Evolutionary conservation across 345 rosid genomes (phyloP).

Genomic region (Gynandropsis gynandra): DNA sequence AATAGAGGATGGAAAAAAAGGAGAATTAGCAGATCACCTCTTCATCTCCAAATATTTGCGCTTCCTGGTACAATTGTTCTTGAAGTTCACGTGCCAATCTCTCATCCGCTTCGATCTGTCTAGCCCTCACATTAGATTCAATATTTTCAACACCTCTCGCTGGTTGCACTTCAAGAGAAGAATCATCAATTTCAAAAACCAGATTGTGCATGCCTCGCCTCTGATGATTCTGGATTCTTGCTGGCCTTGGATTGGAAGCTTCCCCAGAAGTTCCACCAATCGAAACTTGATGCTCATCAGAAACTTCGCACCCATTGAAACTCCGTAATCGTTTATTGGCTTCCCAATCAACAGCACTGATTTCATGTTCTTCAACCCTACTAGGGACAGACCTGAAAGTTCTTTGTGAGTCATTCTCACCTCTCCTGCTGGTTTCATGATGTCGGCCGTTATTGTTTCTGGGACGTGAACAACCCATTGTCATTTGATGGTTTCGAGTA

Average conservation of each 20-base stretch:
- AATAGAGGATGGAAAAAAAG: slow-evolving; percentile 4
- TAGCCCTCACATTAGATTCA: slow-evolving; percentile 46
- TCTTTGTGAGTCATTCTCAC: slow-evolving; percentile 18
- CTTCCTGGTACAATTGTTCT: slow-evolving; percentile 73
- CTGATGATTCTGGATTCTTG: slow-evolving; percentile 31
- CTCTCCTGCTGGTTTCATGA: slow-evolving; percentile 22
- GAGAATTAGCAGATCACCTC: slow-evolving; percentile 35
- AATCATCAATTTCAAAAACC: slow-evolving; percentile 41
- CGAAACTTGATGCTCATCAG: slow-evolving; percentile 39
- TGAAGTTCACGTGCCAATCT: slow-evolving; percentile 79
- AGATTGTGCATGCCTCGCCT: slow-evolving; percentile 20
- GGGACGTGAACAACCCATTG: not conserved
- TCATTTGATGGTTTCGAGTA: slow-evolving; percentile 27
- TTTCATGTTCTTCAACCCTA: slow-evolving; percentile 18
- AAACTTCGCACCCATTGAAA: slow-evolving; percentile 34
- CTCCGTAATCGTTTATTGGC: slow-evolving; percentile 35
- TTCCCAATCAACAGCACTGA: slow-evolving; percentile 19
- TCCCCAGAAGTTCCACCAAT: slow-evolving; percentile 48
- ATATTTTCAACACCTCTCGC: slow-evolving; percentile 22
- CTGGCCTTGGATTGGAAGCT: slow-evolving; percentile 52
- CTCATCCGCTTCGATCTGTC: slow-evolving; percentile 94
- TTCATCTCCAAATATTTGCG: slow-evolving; percentile 24
- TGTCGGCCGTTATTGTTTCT: slow-evolving; percentile 7
- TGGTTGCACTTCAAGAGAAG: slow-evolving; percentile 31
- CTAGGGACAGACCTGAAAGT: slow-evolving; percentile 24